A percentile compares a stretch with the other conserved stretches of the same genome.
phyloP scores from a whole-genome alignment of 106 monocot genomes.

The Dendrobium officinale region DNA sequence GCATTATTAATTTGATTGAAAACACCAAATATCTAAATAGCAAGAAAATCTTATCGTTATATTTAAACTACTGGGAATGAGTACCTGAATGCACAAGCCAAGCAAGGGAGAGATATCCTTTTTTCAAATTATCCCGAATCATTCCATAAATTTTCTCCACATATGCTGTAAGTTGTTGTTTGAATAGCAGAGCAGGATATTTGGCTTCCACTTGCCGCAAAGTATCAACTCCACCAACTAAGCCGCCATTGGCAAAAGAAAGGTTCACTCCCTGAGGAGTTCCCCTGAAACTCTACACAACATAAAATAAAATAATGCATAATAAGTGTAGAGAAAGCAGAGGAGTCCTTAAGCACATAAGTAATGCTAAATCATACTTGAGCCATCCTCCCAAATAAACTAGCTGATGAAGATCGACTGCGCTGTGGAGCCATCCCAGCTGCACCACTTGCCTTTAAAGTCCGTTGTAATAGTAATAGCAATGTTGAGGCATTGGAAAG shows the following conservation, averaged over 20 bases:
- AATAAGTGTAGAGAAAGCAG: conserved; percentile 3
- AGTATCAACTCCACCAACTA: conserved; percentile 44
- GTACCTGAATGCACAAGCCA: conserved; percentile 93
- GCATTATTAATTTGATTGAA: not conserved
- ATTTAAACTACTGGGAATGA: not conserved
- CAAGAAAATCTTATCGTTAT: not conserved
- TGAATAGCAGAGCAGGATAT: conserved; percentile 95
- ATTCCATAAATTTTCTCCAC: conserved; percentile 99
- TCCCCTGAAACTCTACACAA: conserved; percentile 86
- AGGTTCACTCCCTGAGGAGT: conserved; percentile 82
- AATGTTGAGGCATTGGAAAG: conserved; percentile 93
- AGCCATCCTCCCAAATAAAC: conserved; percentile 89
- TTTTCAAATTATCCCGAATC: conserved; percentile 98
- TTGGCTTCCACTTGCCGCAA: conserved; percentile 94
- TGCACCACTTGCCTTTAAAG: conserved; percentile 93
- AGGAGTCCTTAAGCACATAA: not conserved
- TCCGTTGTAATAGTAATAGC: conserved; percentile 81
- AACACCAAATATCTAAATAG: not conserved
- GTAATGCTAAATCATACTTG: conserved; percentile 39
- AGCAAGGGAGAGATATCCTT: conserved; percentile 97
- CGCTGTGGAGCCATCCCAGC: conserved; percentile 89
- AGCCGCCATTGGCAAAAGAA: conserved; percentile 64
- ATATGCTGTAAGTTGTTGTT: conserved; percentile 98
- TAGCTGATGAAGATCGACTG: conserved; percentile 74
- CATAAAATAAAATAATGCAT: not conserved